Evolutionary conservation across 1,284 basidiomycete genomes (phyloP), one percentile per base, ranked within the genome.

Genomic region (Boletellus sp.): DNA sequence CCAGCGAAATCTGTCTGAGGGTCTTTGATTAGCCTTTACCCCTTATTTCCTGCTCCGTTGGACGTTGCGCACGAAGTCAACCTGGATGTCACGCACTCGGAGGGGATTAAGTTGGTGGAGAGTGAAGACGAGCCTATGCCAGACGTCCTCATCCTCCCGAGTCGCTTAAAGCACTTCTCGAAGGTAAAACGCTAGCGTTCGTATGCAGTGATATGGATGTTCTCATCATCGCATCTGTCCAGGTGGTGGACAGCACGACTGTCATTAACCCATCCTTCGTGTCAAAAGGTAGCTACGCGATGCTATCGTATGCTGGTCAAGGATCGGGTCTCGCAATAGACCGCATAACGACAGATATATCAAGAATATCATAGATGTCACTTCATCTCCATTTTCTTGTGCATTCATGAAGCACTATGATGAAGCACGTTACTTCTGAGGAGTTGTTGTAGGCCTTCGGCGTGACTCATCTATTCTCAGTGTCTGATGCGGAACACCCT

Each of bases 1-100:
- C 13, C 21, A 11, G 21, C 21, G 3, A 42, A 18, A 8, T n/a
- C 21, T 12, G 3, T 45, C 50, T 69, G 24, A 58, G 16, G 15
- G 3, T 5, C 13, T 15, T 30, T 44, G 33, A 16, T 18, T 57
- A 94, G 89, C 64, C 97, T 97, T 73, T 99, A 99, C 68, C 97
- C 97, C 0, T 70, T 98, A 41, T 98, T 96, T 67, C 96, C 96
- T 3, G 80, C 86, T 0, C 93, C 96, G 0, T 67, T 80, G 15
- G 83, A 87, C 4, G 70, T 89, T 16, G 75, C 85, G 0, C 76
- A 80, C 33, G 91, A 93, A 62, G 83, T 97, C 49, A 94, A 94
- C 62, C 78, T 97, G 26, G 93, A 96, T 64, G 77, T 95, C 15
- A 85, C 87, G 19, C 93, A 96, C 69, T 77, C 74, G 16, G 76